Conservation (phyloP, 2,329 filamentous ascomycete genomes). For the Beauveria pseudobassiana region DNA sequence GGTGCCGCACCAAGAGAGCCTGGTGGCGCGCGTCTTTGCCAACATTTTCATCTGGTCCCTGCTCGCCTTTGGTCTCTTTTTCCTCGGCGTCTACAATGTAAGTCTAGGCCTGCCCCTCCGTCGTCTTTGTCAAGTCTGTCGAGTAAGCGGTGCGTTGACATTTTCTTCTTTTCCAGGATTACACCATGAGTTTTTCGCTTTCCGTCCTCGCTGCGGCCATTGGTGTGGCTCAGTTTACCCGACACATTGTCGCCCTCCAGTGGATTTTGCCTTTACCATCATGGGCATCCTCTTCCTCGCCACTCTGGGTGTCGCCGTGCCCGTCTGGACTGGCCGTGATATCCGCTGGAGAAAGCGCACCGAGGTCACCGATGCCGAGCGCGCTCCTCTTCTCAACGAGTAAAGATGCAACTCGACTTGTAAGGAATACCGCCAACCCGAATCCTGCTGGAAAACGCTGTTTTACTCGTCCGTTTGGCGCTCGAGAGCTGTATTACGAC, state of each 20-base stretch:
- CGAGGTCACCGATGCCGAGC: slow-evolving; percentile 42
- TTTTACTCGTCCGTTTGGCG: not conserved
- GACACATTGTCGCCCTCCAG: slow-evolving; percentile 69
- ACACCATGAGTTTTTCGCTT: slow-evolving; percentile 73
- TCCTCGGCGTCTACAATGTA: slow-evolving; percentile 66
- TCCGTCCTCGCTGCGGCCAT: slow-evolving; percentile 67
- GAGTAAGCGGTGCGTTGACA: not conserved
- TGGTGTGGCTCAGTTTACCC: slow-evolving; percentile 68
- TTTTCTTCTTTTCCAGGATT: slow-evolving; percentile 37
- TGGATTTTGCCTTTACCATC: slow-evolving; percentile 86
- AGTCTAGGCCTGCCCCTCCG: slow-evolving; percentile 12
- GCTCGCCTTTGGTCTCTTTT: slow-evolving; percentile 67
- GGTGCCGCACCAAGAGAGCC: slow-evolving; percentile 56
- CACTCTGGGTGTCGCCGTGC: slow-evolving; percentile 58
- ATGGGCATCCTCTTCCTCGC: slow-evolving; percentile 66
- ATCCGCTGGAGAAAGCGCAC: slow-evolving; percentile 39
- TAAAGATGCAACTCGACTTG: slow-evolving; percentile 6
- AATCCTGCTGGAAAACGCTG: not conserved
- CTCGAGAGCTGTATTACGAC: not conserved
- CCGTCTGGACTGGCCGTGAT: slow-evolving; percentile 54
- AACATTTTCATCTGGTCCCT: slow-evolving; percentile 87
- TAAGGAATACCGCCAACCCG: not conserved
- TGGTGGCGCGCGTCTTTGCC: slow-evolving; percentile 70
- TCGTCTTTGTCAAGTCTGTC: too few species aligned
- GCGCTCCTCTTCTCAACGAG: slow-evolving; percentile 51